Conservation (phyloP, 2,329 filamentous ascomycete genomes). For the Cladosporium sp. region DNA sequence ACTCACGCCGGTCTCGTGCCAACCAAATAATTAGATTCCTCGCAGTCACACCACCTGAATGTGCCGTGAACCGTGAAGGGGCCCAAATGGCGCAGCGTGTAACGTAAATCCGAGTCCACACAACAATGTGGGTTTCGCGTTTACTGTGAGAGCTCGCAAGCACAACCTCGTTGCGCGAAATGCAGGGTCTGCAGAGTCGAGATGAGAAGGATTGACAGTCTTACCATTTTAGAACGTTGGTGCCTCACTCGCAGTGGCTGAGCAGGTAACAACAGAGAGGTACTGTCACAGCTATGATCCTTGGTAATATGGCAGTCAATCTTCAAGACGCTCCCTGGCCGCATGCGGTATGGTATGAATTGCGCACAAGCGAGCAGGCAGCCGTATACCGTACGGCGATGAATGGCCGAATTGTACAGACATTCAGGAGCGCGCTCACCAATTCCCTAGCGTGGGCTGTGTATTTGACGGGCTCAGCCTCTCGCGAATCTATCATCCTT, state of each 20-base stretch:
- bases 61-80: neutral
- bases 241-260: neutral
- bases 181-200: constrained; percentile 1
- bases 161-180: neutral
- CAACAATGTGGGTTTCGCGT: neutral
- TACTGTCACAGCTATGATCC: neutral
- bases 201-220: neutral
- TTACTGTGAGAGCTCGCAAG: neutral
- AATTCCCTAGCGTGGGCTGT: constrained; percentile 7
- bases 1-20: neutral
- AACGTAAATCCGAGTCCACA: neutral
- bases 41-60: neutral
- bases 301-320: neutral
- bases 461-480: neutral
- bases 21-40: neutral
- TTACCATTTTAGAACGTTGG: constrained; percentile 2
- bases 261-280: neutral
- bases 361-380: constrained; percentile 1
- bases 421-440: neutral
- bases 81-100: neutral
- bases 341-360: constrained; percentile 2
- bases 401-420: constrained; percentile 3
- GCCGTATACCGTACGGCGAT: neutral
- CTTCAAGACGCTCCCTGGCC: neutral
- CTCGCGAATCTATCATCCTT: constrained; percentile 7